Conservation (phyloP, 2,329 filamentous ascomycete genomes). For the Clonostachys byssicola region DNA sequence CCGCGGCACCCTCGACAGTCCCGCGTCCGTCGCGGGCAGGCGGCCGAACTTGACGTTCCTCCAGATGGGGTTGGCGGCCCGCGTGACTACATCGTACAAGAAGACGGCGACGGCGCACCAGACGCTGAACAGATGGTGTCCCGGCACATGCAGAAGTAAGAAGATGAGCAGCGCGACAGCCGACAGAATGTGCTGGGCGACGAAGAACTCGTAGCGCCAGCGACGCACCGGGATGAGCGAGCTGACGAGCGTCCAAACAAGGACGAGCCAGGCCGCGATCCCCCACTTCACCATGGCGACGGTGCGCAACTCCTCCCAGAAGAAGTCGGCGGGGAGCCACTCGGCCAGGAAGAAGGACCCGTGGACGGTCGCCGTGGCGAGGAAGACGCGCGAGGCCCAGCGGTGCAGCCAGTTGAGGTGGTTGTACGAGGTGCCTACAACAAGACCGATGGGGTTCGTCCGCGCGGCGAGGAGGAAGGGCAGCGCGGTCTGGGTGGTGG, state of each 20-base stretch:
- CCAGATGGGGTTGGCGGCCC: conserved; percentile 16
- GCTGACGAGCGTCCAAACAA: conserved; percentile 14
- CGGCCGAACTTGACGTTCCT: conserved; percentile 9
- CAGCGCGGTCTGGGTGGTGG: conserved; percentile 11
- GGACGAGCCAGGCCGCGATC: conserved; percentile 14
- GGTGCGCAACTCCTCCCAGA: conserved; percentile 14
- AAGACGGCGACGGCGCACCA: conserved; percentile 17
- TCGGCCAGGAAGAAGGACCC: conserved; percentile 14
- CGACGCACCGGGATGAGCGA: conserved; percentile 14
- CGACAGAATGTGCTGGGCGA: conserved; percentile 15
- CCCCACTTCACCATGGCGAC: conserved; percentile 17
- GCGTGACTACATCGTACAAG: conserved; percentile 14
- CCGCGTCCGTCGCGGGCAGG: conserved; percentile 5
- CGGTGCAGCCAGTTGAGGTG: conserved; percentile 77
- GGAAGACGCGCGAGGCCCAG: conserved; percentile 69
- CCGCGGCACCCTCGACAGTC: conserved; percentile 5
- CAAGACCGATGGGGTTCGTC: conserved; percentile 84
- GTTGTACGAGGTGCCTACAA: conserved; percentile 88
- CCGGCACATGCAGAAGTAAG: conserved; percentile 14
- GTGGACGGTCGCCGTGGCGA: conserved; percentile 15
- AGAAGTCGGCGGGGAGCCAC: conserved; percentile 14
- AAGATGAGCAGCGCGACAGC: conserved; percentile 12
- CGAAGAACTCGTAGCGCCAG: conserved; percentile 18
- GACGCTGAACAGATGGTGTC: conserved; percentile 16
- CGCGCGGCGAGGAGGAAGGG: conserved; percentile 82